These are phyloP conservation scores for Plenodomus tracheiphilus DNA, from an alignment of 2,329 filamentous ascomycete genomes.

Conservation along the genomic window DNA sequence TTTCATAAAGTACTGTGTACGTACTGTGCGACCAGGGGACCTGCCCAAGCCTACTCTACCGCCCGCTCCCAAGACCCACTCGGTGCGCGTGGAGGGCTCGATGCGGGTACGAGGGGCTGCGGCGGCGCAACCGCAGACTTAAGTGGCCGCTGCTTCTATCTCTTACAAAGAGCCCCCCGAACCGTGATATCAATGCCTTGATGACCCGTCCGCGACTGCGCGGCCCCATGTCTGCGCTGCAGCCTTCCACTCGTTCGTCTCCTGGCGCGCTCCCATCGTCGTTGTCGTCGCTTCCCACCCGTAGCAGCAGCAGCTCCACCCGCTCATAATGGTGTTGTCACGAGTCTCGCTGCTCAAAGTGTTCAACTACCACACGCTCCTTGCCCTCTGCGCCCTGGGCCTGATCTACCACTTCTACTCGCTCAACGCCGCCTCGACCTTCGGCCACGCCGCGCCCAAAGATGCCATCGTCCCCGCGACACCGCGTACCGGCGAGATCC, in stretches of 20 bases:
- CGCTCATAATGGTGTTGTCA: slow-evolving; percentile 1
- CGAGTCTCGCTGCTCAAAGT: slow-evolving; percentile 1
- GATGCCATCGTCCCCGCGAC: background rate
- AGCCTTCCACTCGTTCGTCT: background rate
- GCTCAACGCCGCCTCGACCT: background rate
- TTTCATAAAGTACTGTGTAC: background rate
- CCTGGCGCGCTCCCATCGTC: background rate
- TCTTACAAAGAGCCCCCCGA: background rate
- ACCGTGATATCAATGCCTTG: background rate
- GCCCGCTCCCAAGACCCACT: background rate
- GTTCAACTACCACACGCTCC: slow-evolving; percentile 1
- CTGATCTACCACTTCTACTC: slow-evolving; percentile 6
- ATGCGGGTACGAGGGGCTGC: background rate
- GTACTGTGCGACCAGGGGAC: background rate
- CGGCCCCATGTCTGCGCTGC: background rate
- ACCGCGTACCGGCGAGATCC: slow-evolving; percentile 17
- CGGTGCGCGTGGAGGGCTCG: background rate
- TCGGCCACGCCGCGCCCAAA: background rate
- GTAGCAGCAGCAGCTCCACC: background rate
- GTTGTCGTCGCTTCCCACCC: background rate
- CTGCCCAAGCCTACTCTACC: too few relatives aligned
- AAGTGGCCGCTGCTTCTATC: background rate
- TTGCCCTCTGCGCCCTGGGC: slow-evolving; percentile 3
- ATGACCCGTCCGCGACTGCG: background rate
- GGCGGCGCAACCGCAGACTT: background rate